Conservation (phyloP, 139 green algal genomes). For the Gonium pectorale region DNA sequence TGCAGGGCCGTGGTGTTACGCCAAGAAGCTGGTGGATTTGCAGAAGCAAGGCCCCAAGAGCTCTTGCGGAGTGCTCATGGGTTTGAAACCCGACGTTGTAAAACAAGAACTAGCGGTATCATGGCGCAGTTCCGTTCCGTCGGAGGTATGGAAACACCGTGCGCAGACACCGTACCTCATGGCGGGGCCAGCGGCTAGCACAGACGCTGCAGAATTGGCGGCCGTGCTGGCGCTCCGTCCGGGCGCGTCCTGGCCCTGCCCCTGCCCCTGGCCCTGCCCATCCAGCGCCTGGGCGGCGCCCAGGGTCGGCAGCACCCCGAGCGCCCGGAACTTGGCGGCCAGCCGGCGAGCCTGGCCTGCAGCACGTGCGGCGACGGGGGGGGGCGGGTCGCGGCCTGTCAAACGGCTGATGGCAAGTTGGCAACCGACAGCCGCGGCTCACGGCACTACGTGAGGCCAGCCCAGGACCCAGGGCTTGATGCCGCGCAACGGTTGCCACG, state of each 20-base stretch:
- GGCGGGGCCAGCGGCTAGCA: too few relatives aligned
- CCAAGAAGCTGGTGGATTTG: not conserved
- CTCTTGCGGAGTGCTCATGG: not conserved
- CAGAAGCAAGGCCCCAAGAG: not conserved
- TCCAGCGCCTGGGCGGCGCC: not conserved
- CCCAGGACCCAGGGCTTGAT: too few relatives aligned
- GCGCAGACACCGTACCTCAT: too few relatives aligned
- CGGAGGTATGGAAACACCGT: too few relatives aligned
- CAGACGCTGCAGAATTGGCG: too few relatives aligned
- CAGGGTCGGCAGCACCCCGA: not conserved
- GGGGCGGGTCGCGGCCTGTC: too few relatives aligned
- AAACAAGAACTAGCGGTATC: not conserved
- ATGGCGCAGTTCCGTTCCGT: not conserved
- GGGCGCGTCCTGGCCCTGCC: not conserved
- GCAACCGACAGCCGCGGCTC: too few relatives aligned
- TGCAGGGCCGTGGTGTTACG: not conserved
- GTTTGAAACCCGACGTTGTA: not conserved
- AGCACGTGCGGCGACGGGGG: not conserved
- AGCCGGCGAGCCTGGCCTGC: slow-evolving; percentile 15
- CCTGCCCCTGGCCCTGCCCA: too few relatives aligned
- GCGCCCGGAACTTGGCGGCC: slow-evolving; percentile 29
- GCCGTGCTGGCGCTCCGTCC: not conserved
- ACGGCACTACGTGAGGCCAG: too few relatives aligned
- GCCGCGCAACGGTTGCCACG: too few relatives aligned
- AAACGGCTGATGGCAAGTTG: too few relatives aligned